These are phyloP conservation scores for Scytalidium lignicola DNA, from an alignment of 2,329 filamentous ascomycete genomes.

Conservation along the genomic window DNA sequence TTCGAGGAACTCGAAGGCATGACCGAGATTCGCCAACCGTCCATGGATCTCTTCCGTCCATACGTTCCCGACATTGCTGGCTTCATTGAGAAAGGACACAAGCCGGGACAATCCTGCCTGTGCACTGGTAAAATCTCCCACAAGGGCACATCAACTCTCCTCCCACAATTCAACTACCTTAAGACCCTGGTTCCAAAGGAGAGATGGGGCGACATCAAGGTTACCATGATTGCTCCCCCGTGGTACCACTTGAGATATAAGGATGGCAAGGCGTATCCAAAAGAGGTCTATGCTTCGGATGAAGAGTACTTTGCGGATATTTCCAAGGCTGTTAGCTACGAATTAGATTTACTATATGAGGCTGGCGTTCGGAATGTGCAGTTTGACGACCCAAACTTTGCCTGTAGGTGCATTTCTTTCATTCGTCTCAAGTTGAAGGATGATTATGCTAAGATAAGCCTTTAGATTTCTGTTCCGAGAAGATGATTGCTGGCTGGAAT, in stretches of 20 bases:
- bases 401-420: constrained; percentile 44
- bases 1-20: constrained; percentile 23
- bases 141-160: constrained; percentile 35
- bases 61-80: constrained; percentile 36
- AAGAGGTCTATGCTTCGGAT: constrained; percentile 46
- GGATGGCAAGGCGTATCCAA: constrained; percentile 46
- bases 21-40: constrained; percentile 20
- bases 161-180: constrained; percentile 46
- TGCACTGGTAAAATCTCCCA: constrained; percentile 44
- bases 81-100: constrained; percentile 39
- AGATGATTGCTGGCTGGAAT: constrained; percentile 65
- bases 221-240: constrained; percentile 62
- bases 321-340: constrained; percentile 45
- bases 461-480: constrained; percentile 66
- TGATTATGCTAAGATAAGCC: constrained; percentile 4
- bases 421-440: neutral
- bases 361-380: constrained; percentile 50
- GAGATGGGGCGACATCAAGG: constrained; percentile 61
- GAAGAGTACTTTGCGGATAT: constrained; percentile 51
- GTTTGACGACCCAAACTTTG: constrained; percentile 54
- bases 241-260: constrained; percentile 65
- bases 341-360: constrained; percentile 49
- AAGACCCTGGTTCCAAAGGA: constrained; percentile 56
- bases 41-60: constrained; percentile 34
- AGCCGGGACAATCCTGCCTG: constrained; percentile 40